Evolutionary conservation across 495 filamentous ascomycete species (phyloP).

Genomic region (Cercophora samala): DNA sequence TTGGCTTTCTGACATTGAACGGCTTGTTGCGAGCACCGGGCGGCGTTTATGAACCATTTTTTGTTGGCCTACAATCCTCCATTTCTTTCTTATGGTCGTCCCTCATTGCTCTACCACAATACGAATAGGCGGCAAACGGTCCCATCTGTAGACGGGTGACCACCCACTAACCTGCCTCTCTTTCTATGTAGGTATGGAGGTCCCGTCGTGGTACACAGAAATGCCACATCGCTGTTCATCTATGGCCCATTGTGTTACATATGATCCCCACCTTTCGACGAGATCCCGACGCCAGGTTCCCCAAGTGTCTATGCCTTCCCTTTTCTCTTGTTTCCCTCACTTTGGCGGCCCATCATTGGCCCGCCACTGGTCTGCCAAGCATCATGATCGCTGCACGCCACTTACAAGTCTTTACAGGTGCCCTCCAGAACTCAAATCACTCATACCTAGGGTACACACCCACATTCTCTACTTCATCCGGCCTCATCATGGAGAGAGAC

Average conservation of each 20-base stretch:
- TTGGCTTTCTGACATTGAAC: too few relatives aligned
- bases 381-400: background rate
- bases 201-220: background rate
- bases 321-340: background rate
- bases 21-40: too few relatives aligned
- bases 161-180: background rate
- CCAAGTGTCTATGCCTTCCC: background rate
- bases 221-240: background rate
- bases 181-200: background rate
- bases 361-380: background rate
- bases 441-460: background rate
- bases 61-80: too few relatives aligned
- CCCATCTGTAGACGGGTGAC: too few relatives aligned
- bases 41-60: too few relatives aligned
- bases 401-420: background rate
- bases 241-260: background rate
- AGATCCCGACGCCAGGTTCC: background rate
- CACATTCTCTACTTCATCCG: background rate
- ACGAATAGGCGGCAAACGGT: too few relatives aligned
- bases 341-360: background rate
- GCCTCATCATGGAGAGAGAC: background rate
- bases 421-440: background rate
- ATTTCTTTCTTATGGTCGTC: too few relatives aligned
- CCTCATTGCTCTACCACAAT: too few relatives aligned
- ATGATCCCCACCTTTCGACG: background rate